Evolutionary conservation across 2,329 filamentous ascomycete species (phyloP), one percentile per base, ranked within the genome.

Genomic region (Trichophyton simii): DNA sequence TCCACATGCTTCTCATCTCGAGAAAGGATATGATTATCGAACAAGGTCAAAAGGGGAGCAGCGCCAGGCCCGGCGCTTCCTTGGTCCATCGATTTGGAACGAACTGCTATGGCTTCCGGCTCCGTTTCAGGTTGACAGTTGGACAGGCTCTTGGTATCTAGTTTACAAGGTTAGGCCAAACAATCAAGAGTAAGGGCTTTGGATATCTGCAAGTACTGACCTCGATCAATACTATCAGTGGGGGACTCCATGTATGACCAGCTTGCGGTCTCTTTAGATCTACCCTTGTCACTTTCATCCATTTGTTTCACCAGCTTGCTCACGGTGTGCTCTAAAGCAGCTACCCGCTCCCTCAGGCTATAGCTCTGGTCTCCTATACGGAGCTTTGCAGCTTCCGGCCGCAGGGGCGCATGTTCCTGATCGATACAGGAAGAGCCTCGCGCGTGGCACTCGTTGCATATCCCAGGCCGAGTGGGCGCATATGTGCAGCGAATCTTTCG

Each of bases 401-500:
- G 60, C 13, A 70, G 60, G 25, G 68, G 67, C 13, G 68, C 70
- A 66, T 72, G 67, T 62, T 76, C 73, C 64, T 77, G 75, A 57
- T 74, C 72, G 54, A 75, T 69, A 63, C 75, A 77, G 34, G 67
- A 68, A 5, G 70, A 71, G 1, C 74, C 73, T 60, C 74, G 65
- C 20, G 72, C 65, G 61, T 72, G 71, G 63, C 75, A 77, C 66
- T 77, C 75, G 63, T 74, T 75, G 67, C 75, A 77, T 25, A 69
- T 61, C 20, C 68, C 69, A 3, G 68, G 67, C 38, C 70, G 66
- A 55, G 70, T 69, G 13, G 69, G 60, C 57, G 71, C 68, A 48
- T 71, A 75, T n/a, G 72, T 75, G 62, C 75, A 77, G 61, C 74
- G 73, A 61, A 76, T 76, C 63, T 77, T 77, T 46, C 75, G 71